Base-by-base conservation (phyloP, 306 rosid species). In the Casuarina glauca region DNA sequence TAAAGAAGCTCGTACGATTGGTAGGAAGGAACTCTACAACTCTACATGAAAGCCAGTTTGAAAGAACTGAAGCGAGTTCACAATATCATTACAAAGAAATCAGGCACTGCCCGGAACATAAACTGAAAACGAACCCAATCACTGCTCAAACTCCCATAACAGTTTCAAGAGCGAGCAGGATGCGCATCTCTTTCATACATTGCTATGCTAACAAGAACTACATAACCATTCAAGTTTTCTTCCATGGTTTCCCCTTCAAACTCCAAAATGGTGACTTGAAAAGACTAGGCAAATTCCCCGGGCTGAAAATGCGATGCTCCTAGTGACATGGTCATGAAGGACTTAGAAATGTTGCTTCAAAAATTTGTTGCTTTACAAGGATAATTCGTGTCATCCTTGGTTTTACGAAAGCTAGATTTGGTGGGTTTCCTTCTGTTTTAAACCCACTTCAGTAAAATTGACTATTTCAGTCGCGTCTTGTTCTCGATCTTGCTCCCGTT, bases 351-450 rank as follows among this genome's bases (percentile, higher is more conserved):
- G 2, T 66, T 41, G 35, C 49, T 60, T 63, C 36, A 60, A 68
- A 26, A 13, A 68, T 26, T 35, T 4, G 9, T 15, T 53, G 54
- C 80, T 74, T 45, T 72, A 63, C 48, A 36, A 79, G 71, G 43
- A 54, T 32, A 17, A 67, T 58, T 15, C 36, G 74, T 7, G 5
- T 41, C 48, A 53, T 49, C 13, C 8, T 57, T 15, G 66, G 32
- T 76, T 72, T 62, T 35, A 67, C 43, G 17, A 43, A 35, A 73
- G 46, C 77, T 87, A 90, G 74, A 91, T 78, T 76, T 86, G 90
- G 68, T 80, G 92, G 68, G 93, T 76, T 84, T 86, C 87, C 82
- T 83, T 82, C 82, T 78, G 86, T 74, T 89, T 94, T 67, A 83
- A 69, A 78, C 66, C 87, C 73, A 74, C 86, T n/a, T 43, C 80